These are phyloP conservation scores for Pyrrhoderma noxium DNA, from an alignment of 1,284 basidiomycete species.

Conservation along the genomic window DNA sequence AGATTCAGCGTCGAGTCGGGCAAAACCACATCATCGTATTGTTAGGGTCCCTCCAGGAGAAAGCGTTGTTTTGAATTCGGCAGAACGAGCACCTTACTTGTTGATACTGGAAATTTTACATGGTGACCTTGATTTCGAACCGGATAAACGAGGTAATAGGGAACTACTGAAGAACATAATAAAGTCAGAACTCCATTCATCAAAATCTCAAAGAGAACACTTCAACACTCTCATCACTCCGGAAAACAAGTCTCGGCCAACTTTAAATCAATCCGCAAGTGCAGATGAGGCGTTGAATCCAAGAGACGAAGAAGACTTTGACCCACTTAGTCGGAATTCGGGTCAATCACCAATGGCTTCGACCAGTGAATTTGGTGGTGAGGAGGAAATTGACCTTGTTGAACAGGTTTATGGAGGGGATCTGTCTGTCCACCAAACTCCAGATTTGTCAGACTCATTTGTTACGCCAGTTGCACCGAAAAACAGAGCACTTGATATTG, in stretches of 20 bases:
- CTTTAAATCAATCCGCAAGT: not conserved
- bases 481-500: constrained; percentile 83
- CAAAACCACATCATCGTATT: constrained; percentile 84
- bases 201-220: constrained; percentile 48
- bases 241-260: not conserved
- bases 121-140: constrained; percentile 93
- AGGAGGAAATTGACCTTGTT: constrained; percentile 90
- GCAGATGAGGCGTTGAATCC: constrained; percentile 11
- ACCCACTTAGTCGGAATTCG: constrained; percentile 22
- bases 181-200: constrained; percentile 57
- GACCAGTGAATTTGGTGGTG: constrained; percentile 32
- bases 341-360: constrained; percentile 18
- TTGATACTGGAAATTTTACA: constrained; percentile 90
- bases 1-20: constrained; percentile 30
- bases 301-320: constrained; percentile 2
- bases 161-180: constrained; percentile 83
- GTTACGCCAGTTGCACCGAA: constrained; percentile 76
- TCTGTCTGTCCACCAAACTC: constrained; percentile 58
- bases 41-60: constrained; percentile 97
- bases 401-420: constrained; percentile 86
- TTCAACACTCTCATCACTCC: constrained; percentile 18
- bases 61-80: constrained; percentile 97
- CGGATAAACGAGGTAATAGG: constrained; percentile 75
- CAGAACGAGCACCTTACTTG: constrained; percentile 91
- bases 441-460: constrained; percentile 75